These are phyloP conservation scores for Blumeria hordei DNA, from an alignment of 2,329 filamentous ascomycete species.

Conservation along the genomic window DNA sequence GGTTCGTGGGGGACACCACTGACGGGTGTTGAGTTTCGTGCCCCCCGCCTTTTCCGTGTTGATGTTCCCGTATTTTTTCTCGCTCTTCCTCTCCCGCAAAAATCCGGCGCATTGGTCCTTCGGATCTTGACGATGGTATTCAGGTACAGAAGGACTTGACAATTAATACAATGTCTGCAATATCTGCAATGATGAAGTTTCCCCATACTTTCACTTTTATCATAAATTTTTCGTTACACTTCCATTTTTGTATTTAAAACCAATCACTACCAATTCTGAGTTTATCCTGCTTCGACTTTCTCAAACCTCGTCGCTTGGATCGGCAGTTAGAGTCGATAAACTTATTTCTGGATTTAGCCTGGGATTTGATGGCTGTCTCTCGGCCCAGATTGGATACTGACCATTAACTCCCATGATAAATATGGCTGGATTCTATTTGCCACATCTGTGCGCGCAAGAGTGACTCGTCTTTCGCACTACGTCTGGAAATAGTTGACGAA, in stretches of 20 bases:
- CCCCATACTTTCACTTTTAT: neutral
- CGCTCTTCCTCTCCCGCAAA: neutral
- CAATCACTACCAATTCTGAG: neutral
- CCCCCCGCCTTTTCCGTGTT: neutral
- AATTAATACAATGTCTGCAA: neutral
- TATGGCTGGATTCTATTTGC: neutral
- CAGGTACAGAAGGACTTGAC: neutral
- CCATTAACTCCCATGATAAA: neutral
- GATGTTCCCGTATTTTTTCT: neutral
- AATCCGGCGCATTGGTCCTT: neutral
- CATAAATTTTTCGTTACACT: neutral
- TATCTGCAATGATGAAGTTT: neutral
- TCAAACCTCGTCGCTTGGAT: neutral
- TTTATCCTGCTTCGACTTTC: neutral
- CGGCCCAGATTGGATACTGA: neutral
- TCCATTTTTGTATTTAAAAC: neutral
- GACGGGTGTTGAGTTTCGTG: too few species aligned
- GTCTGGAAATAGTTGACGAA: neutral
- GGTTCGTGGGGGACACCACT: too few species aligned
- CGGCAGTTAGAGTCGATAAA: neutral
- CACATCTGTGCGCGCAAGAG: neutral
- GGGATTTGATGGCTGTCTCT: neutral
- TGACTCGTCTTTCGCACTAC: neutral
- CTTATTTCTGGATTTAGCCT: neutral
- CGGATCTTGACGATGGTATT: neutral